Percentiles rank a stretch among this genome's conserved stretches.
Evolutionary conservation across 371 early-diverging fungal genomes (phyloP).

Genomic region (Nosema muscidifuracis): DNA sequence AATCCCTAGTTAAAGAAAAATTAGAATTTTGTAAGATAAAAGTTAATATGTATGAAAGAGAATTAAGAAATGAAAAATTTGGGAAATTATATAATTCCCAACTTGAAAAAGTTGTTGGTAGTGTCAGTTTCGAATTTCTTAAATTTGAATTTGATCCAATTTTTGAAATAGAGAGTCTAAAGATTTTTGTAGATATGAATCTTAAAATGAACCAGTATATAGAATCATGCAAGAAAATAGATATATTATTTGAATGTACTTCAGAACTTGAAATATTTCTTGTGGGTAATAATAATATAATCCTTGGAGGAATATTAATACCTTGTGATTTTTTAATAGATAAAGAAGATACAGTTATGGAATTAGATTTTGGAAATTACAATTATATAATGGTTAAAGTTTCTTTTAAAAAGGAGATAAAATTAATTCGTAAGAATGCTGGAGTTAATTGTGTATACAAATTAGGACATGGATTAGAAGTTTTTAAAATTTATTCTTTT

Average conservation of each 20-base stretch:
- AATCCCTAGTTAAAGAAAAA: conserved; percentile 4
- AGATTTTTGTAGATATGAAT: conserved; percentile 23
- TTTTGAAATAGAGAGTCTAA: conserved; percentile 7
- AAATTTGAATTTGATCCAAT: conserved; percentile 26
- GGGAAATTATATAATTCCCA: background rate
- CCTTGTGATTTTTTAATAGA: conserved; percentile 54
- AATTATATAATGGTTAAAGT: conserved; percentile 38
- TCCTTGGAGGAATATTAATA: conserved; percentile 49
- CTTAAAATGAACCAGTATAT: background rate
- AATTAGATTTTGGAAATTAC: conserved; percentile 35
- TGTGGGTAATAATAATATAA: background rate
- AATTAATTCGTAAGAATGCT: conserved; percentile 28
- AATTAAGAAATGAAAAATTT: conserved; percentile 14
- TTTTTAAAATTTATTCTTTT: background rate
- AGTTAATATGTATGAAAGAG: conserved; percentile 39
- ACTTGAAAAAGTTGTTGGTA: conserved; percentile 12
- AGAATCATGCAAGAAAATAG: background rate
- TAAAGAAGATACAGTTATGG: conserved; percentile 17
- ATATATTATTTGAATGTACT: conserved; percentile 8
- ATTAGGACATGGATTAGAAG: conserved; percentile 48
- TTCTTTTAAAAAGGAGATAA: conserved; percentile 20
- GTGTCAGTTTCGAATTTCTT: conserved; percentile 4
- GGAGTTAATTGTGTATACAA: conserved; percentile 34
- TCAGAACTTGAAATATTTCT: conserved; percentile 32
- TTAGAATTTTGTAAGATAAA: conserved; percentile 32